Conservation (phyloP, 2,329 filamentous ascomycete species). For the Colletotrichum godetiae region DNA sequence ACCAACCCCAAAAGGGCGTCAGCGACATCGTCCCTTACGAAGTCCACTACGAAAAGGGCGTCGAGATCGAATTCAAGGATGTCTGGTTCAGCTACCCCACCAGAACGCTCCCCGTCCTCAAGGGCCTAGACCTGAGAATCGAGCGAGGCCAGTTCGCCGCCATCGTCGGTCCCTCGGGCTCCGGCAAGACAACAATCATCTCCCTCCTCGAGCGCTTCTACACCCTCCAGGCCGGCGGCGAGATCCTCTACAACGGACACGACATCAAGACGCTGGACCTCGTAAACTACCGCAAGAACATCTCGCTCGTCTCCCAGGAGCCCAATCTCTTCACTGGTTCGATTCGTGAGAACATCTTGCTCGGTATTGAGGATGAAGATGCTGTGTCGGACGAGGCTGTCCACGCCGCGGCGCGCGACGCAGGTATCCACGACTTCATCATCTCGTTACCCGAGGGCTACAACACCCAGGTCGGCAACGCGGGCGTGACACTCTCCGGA, state of each 20-base stretch:
- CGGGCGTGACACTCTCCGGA: conserved; percentile 52
- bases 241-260: conserved; percentile 41
- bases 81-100: conserved; percentile 36
- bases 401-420: conserved; percentile 47
- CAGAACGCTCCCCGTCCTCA: conserved; percentile 26
- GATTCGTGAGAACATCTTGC: conserved; percentile 41
- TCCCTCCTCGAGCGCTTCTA: conserved; percentile 45
- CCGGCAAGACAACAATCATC: conserved; percentile 45
- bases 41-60: conserved; percentile 37
- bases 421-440: conserved; percentile 79
- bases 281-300: conserved; percentile 45
- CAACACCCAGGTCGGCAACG: conserved; percentile 35
- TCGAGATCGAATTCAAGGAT: conserved; percentile 38
- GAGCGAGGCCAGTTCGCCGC: conserved; percentile 74
- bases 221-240: conserved; percentile 38
- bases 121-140: conserved; percentile 44
- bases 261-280: conserved; percentile 44
- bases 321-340: conserved; percentile 56
- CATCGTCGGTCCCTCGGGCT: conserved; percentile 71
- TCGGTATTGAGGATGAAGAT: conserved; percentile 35
- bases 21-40: conserved; percentile 27
- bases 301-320: conserved; percentile 55
- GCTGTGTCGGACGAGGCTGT: conserved; percentile 21
- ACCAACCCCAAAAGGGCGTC: conserved; percentile 43
- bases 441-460: conserved; percentile 75